Evolutionary conservation across 2,329 filamentous ascomycete species (phyloP).

Genomic region (Scedosporium minutisporum): DNA sequence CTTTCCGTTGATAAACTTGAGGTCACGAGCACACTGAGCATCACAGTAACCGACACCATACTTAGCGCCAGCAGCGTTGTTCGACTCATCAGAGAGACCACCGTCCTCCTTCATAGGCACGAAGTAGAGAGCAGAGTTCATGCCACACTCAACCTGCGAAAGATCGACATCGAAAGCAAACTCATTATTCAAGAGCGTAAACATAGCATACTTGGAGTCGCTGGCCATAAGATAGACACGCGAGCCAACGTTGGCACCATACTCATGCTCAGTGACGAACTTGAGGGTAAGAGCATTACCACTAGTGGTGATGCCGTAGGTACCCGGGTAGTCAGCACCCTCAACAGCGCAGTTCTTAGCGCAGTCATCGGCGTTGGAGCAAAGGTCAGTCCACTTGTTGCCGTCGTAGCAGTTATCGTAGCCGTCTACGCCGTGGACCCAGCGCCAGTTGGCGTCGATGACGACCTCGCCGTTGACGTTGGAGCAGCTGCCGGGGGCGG

Average conservation of each 20-base stretch:
- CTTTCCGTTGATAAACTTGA: conserved; percentile 40
- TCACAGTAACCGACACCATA: conserved; percentile 49
- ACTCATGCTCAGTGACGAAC: conserved; percentile 39
- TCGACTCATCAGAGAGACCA: conserved; percentile 32
- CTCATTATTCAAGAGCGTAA: conserved; percentile 51
- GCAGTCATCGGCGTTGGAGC: conserved; percentile 28
- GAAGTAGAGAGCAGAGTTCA: conserved; percentile 57
- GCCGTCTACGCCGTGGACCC: conserved; percentile 32
- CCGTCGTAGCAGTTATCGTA: conserved; percentile 39
- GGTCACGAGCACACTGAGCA: conserved; percentile 33
- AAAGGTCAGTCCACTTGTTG: conserved; percentile 28
- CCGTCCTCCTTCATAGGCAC: conserved; percentile 45
- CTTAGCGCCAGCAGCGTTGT: conserved; percentile 36
- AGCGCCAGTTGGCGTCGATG: conserved; percentile 45
- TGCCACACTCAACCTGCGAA: conserved; percentile 50
- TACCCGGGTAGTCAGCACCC: conserved; percentile 32
- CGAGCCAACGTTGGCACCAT: conserved; percentile 30
- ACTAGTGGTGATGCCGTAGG: conserved; percentile 36
- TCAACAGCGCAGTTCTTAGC: conserved; percentile 35
- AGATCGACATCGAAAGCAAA: conserved; percentile 59
- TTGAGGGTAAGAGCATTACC: conserved; percentile 37
- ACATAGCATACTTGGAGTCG: conserved; percentile 46
- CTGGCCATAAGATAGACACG: conserved; percentile 50
- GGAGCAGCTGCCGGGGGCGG: conserved; percentile 28
- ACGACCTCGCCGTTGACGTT: conserved; percentile 33